Base-by-base conservation (phyloP, 2,329 filamentous ascomycete species). In the Stagonosporopsis chrysanthemi region DNA sequence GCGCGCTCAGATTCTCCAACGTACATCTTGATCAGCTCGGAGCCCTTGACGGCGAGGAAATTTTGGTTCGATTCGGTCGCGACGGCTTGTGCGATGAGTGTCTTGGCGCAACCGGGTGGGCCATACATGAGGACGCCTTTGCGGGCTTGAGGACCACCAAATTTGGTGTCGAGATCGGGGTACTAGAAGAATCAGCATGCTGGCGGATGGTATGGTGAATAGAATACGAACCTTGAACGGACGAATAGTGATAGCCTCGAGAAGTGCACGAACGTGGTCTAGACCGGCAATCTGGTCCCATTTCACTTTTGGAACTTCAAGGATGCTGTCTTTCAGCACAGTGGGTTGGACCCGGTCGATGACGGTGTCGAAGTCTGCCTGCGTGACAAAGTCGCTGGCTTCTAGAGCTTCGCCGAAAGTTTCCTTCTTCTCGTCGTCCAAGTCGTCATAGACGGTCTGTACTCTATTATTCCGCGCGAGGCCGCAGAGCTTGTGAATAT, bases 11-110 rank as follows among this genome's bases (percentile, higher is more conserved):
- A 94, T 75, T 98, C 94, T 60, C 94, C 94, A 17, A 98, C 93
- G 76, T 97, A 98, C 91, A 96, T 97, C 78, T 92, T 96, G 58
- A 97, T 87, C 12, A 97, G 85, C 77, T 97, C 94, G 33, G 92
- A 92, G 24, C 92, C 94, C 78, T 97, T 97, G 64, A 98, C 91
- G 8, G 92, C 90, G 72, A 97, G 88, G 81, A 97, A 97, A 75
- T 97, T 97, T 77, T 96, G 88, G 4, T 90, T 90, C 28, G 91
- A 91, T 75, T 96, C 92, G 6, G 92, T 96, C 15, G 94, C 94
- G 66, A 96, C 86, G 26, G 94, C 94, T 74, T 96, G 92, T 0
- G 94, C 94, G 0, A 88, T 92, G 73, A 97, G 86, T 0, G 94
- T 98, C 78, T 98, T 98, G 62, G 92, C 96, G 78, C 94, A 97